Evolutionary conservation across 2,329 filamentous ascomycete genomes (phyloP), one percentile per base, ranked within the genome.

Genomic region (Aspergillus unguis): DNA sequence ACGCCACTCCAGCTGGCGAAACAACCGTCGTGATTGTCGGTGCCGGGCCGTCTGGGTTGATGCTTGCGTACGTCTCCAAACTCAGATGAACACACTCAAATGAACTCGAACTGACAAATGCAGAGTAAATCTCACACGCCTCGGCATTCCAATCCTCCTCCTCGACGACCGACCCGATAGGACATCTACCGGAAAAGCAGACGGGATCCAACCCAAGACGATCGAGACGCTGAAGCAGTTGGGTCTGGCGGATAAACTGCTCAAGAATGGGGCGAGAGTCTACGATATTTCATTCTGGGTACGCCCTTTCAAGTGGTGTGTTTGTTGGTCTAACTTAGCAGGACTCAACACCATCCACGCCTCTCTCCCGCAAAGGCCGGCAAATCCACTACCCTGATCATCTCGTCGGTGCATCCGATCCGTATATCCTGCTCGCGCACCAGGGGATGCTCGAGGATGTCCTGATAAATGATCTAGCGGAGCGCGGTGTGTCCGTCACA

Each of bases 261-360:
- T 90, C 38, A 81, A 82, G 57, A 80, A 84, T 61, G 86, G 85
- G 29, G 86, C 86, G 45, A 82, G 81, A 42, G 82, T 90, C 41
- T 88, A 86, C 69, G 87, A 90, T 63, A 90, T 90, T 55, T 79
- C 83, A 40, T 89, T 89, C 66, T 90, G 87, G 85, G 78, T 83
- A 66, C 75, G 77, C 54, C n/a, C 3, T 17, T 17, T 17, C 17
- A 17, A 17, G 17, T 17, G 17, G 17, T 17, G 17, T 17, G 17
- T 17, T 17, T 17, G 25, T 5, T 25, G 6, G 10, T 17, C 17
- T 27, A 46, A n/a, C 5, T 3, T 9, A 3, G 1, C 4, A 56
- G 54, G 50, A 56, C 10, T 56, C 54, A 28, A 44, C 54, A 3
- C 37, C 43, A 4, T n/a, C 26, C 3, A 27, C 28, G 56, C 70